Conservation (phyloP, 768 basidiomycete genomes). For the Lactifluus piperatus region DNA sequence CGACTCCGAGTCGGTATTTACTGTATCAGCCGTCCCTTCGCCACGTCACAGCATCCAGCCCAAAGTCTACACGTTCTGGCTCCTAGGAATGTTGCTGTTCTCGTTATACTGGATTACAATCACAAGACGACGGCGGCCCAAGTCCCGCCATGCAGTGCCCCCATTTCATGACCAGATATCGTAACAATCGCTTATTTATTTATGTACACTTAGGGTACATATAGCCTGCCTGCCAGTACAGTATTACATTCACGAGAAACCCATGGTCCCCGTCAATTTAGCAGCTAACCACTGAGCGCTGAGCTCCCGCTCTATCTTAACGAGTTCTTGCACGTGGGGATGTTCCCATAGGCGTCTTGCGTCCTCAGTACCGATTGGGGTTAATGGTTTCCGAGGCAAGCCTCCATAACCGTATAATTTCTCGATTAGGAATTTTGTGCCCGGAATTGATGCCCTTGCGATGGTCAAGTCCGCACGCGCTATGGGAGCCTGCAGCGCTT, state of each 20-base stretch:
- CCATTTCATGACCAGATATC: neutral
- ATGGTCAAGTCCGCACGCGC: slow-evolving; percentile 77
- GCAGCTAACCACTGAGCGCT: slow-evolving; percentile 37
- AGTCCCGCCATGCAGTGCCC: neutral
- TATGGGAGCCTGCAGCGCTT: slow-evolving; percentile 69
- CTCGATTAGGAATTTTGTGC: slow-evolving; percentile 75
- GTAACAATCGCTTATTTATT: neutral
- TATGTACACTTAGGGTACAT: neutral
- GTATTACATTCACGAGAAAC: neutral
- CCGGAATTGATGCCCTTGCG: slow-evolving; percentile 64
- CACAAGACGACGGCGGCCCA: neutral
- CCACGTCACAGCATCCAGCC: slow-evolving; percentile 5
- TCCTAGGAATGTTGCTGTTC: neutral
- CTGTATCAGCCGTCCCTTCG: neutral
- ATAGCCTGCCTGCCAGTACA: neutral
- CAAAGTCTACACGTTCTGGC: neutral
- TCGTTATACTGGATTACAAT: neutral
- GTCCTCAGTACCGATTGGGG: slow-evolving; percentile 46
- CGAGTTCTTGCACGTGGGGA: slow-evolving; percentile 57
- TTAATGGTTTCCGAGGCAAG: slow-evolving; percentile 65
- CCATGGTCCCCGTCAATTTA: neutral
- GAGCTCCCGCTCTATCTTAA: slow-evolving; percentile 53
- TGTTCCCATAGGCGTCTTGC: slow-evolving; percentile 65
- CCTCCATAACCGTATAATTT: slow-evolving; percentile 78
- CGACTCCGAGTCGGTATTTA: neutral